Percentiles rank a stretch among this genome's conserved stretches.
Conservation (phyloP, 441 rosid species). For the Erodium moschatum region DNA sequence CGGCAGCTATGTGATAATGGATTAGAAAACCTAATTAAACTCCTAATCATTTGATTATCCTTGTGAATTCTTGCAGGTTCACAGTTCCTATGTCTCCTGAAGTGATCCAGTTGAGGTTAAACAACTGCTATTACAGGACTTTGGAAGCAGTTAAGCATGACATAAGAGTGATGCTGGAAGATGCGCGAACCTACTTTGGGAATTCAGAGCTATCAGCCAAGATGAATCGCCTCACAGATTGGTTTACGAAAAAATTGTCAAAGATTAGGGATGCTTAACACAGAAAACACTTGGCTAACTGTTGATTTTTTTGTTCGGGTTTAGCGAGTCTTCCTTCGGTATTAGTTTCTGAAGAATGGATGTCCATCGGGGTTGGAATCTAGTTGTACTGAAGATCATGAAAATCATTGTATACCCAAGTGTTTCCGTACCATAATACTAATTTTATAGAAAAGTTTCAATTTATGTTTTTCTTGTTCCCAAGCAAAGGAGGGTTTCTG, state of each 20-base stretch:
- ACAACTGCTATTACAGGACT: conserved; percentile 54
- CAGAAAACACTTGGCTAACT: not conserved
- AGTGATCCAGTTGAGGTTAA: conserved; percentile 51
- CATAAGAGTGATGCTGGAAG: conserved; percentile 42
- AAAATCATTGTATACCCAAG: not conserved
- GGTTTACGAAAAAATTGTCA: conserved; percentile 42
- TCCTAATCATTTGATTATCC: not conserved
- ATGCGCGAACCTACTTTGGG: conserved; percentile 42
- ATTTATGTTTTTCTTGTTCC: not conserved
- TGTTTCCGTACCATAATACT: not conserved
- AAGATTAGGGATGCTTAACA: conserved; percentile 11
- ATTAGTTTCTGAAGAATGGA: not conserved
- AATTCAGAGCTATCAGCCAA: conserved; percentile 33
- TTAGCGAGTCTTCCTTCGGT: not conserved
- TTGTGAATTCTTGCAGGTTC: conserved; percentile 40
- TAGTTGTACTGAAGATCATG: not conserved
- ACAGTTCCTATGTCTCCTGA: conserved; percentile 59
- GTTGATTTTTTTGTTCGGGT: not conserved
- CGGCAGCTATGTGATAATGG: not conserved
- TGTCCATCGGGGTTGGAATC: not conserved
- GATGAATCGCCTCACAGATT: conserved; percentile 52
- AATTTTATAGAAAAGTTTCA: not conserved
- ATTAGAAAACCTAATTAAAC: not conserved
- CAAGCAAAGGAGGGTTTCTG: not conserved
- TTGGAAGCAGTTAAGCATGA: conserved; percentile 50